Evolutionary conservation across 2,329 filamentous ascomycete species (phyloP).

Genomic region (Aspergillus floridensis): DNA sequence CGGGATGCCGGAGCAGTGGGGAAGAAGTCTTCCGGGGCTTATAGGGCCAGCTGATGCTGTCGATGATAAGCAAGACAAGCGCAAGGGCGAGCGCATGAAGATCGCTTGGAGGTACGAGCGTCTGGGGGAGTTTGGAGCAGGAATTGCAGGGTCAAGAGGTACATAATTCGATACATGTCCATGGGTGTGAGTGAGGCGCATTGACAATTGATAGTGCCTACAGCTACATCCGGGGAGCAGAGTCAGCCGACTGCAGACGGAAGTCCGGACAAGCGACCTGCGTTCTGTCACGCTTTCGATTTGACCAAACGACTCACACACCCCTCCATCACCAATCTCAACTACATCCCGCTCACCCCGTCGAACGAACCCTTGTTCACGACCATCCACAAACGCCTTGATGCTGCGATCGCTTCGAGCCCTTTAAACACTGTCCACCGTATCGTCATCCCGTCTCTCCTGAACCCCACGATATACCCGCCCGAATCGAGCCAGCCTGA

Average conservation of each 20-base stretch:
- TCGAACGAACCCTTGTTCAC: conserved; percentile 57
- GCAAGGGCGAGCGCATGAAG: conserved; percentile 79
- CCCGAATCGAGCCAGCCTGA: conserved; percentile 66
- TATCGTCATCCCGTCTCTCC: conserved; percentile 76
- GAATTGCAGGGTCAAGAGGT: conserved; percentile 59
- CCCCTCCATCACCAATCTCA: conserved; percentile 52
- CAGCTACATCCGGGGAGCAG: conserved; percentile 36
- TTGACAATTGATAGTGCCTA: conserved; percentile 28
- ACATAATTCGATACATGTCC: conserved; percentile 34
- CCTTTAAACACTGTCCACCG: conserved; percentile 68
- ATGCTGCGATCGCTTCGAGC: conserved; percentile 55
- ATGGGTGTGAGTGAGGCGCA: neutral
- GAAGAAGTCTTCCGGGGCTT: conserved; percentile 76
- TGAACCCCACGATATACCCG: conserved; percentile 83
- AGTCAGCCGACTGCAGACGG: conserved; percentile 39
- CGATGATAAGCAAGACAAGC: conserved; percentile 41
- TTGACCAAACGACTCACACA: conserved; percentile 64
- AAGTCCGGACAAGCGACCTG: conserved; percentile 24
- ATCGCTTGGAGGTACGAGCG: conserved; percentile 98
- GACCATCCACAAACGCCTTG: conserved; percentile 60
- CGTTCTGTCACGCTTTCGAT: conserved; percentile 73
- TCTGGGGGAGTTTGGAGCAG: conserved; percentile 66
- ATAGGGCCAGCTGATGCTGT: conserved; percentile 50
- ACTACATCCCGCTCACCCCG: conserved; percentile 50
- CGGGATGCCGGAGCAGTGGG: conserved; percentile 76